Evolutionary conservation across 768 basidiomycete genomes (phyloP), one percentile per base, ranked within the genome.

Genomic region (Tricholoma flavovirens): DNA sequence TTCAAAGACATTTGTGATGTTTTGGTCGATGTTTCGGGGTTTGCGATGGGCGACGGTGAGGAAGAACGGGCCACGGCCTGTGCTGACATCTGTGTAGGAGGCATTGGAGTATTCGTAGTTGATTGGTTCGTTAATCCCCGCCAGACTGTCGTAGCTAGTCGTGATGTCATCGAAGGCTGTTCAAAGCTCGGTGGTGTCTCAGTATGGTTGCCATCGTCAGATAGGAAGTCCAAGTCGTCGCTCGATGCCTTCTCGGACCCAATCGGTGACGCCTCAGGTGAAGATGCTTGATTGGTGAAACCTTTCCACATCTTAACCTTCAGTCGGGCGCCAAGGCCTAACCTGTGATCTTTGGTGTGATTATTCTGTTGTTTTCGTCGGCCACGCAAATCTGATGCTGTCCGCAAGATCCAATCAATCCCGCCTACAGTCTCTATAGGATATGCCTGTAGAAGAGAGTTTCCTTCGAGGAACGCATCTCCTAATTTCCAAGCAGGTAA

Each of bases 111-210:
- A n/a, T 86, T 86, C 86, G 87, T 86, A 2, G 86, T 81, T 56
- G 78, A 79, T 66, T 86, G 84, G 62, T 88, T 90, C 3, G 86
- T 88, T 60, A 90, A 83, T 3, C 88, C 88, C 64, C 79, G 77
- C 88, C 87, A 90, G 19, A 89, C 78, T n/a, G 80, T 82, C 55
- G 71, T 81, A 8, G 86, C 81, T 12, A 88, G 65, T 32, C 80
- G 75, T 40, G 82, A 75, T 5, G 80, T 78, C 51, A 84, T 58
- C 11, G 77, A 75, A 19, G 73, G 59, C 5, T 62, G 26, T 33
- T 50, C 50, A 5, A 54, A 61, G 51, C 58, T 60, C 52, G 66
- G 51, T 21, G 68, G 69, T 0, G 71, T 75, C 64, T 81, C 78
- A 4, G 79, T 79, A 52, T 78, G 74, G 54, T 77, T 74, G 15